These are phyloP conservation scores for Pseudonitzschia multistriata DNA, from an alignment of 108 stramenopile species.

Conservation along the genomic window DNA sequence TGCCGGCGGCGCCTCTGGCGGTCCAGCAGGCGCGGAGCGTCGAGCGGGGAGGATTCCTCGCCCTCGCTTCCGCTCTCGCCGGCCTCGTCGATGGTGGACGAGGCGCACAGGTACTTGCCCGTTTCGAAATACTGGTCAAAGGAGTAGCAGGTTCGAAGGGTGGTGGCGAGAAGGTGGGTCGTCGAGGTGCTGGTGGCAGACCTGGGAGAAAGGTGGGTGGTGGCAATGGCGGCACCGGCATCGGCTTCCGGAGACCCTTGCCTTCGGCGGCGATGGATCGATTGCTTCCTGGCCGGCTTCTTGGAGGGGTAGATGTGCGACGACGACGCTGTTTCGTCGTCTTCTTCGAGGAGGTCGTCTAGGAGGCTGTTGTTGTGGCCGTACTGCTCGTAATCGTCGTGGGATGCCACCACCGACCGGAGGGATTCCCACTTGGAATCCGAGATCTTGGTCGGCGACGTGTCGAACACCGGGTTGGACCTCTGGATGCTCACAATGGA, in stretches of 20 bases:
- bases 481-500: not conserved
- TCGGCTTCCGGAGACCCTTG: no score
- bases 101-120: no score
- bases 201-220: no score
- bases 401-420: conserved; percentile 9
- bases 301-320: no score
- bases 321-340: not conserved
- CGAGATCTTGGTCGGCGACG: not conserved
- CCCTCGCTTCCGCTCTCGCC: no score
- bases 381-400: no score
- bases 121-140: not conserved
- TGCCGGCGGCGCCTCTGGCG: not conserved
- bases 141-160: not conserved
- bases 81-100: no score
- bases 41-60: not conserved
- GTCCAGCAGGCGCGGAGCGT: not conserved
- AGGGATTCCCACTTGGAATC: not conserved
- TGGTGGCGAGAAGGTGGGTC: no score
- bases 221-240: no score
- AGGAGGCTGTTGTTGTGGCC: not conserved
- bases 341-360: not conserved
- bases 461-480: not conserved
- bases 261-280: no score
- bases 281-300: not conserved
- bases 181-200: no score